phyloP scores from a whole-genome alignment of 192 early-diverging fungal genomes.

The Chytriomyces hyalinus region DNA sequence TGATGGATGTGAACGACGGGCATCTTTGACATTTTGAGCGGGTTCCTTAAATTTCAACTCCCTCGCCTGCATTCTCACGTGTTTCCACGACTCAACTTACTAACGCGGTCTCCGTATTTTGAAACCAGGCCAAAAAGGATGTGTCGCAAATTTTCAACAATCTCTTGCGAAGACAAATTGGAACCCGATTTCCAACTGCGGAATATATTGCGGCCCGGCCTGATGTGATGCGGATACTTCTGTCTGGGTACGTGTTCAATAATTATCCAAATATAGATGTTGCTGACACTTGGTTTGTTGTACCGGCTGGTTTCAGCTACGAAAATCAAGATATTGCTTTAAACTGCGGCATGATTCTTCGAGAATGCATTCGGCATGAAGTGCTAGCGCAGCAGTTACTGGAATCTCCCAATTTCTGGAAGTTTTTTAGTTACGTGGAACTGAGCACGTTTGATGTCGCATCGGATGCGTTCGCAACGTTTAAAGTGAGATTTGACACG shows the following conservation, averaged over 20 bases:
- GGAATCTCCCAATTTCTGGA: constrained; percentile 85
- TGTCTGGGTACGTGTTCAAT: constrained; percentile 68
- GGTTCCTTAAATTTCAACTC: no score
- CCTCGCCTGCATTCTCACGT: no score
- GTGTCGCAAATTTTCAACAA: constrained; percentile 98
- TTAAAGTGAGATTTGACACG: constrained; percentile 67
- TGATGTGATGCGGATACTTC: constrained; percentile 80
- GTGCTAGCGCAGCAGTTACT: constrained; percentile 83
- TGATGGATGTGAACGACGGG: no score
- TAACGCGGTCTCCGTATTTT: neutral
- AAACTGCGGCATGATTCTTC: constrained; percentile 96
- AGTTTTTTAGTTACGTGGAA: constrained; percentile 96
- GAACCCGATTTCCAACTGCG: constrained; percentile 92
- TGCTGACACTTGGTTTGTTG: constrained; percentile 9
- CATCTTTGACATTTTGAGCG: no score
- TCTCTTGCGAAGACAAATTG: constrained; percentile 91
- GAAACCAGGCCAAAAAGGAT: constrained; percentile 86
- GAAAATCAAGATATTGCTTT: constrained; percentile 95
- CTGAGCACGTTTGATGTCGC: constrained; percentile 97
- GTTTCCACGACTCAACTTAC: no score
- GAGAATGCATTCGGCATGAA: constrained; percentile 97
- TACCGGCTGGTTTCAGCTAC: constrained; percentile 62
- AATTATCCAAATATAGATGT: no score
- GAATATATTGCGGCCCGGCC: constrained; percentile 90
- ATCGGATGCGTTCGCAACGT: constrained; percentile 97